phyloP scores from a whole-genome alignment of 257 asterid species.

The Solanum neorickii region DNA sequence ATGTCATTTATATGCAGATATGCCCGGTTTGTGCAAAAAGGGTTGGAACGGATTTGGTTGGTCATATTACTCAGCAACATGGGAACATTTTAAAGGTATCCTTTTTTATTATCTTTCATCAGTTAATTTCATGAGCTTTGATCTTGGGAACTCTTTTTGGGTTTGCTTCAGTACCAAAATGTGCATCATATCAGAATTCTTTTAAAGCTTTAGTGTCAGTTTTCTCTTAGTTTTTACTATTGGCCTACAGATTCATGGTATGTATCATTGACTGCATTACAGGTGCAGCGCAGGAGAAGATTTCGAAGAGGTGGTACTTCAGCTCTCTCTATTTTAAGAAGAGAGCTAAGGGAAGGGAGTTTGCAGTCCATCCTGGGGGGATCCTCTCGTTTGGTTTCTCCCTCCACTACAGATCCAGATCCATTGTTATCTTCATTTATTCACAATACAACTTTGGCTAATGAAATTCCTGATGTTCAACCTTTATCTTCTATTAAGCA shows the following conservation, averaged over 20 bases:
- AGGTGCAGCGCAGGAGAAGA: slow-evolving; percentile 76
- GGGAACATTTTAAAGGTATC: background rate
- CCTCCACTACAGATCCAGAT: slow-evolving; percentile 48
- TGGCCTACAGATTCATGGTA: too few species aligned
- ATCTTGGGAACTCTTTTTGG: background rate
- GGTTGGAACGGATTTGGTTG: background rate
- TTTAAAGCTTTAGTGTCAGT: background rate
- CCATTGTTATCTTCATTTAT: slow-evolving; percentile 67
- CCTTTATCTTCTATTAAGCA: slow-evolving; percentile 26
- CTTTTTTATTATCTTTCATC: background rate
- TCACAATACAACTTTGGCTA: slow-evolving; percentile 32
- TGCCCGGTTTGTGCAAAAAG: background rate
- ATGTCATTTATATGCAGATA: background rate
- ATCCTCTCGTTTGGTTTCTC: slow-evolving; percentile 30
- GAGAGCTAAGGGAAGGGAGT: slow-evolving; percentile 61
- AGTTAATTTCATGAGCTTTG: background rate
- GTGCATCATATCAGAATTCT: background rate
- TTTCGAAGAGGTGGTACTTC: slow-evolving; percentile 39
- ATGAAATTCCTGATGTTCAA: slow-evolving; percentile 24
- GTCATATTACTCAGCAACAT: slow-evolving; percentile 3
- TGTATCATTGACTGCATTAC: slow-evolving; percentile 34
- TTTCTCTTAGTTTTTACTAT: background rate
- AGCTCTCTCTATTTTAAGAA: slow-evolving; percentile 36
- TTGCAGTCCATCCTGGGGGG: slow-evolving; percentile 52
- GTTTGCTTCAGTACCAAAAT: background rate